A percentile compares a stretch with the other conserved stretches of the same genome.
Conservation (phyloP, 2,329 filamentous ascomycete species). For the Aspergillus hiratsukae region DNA sequence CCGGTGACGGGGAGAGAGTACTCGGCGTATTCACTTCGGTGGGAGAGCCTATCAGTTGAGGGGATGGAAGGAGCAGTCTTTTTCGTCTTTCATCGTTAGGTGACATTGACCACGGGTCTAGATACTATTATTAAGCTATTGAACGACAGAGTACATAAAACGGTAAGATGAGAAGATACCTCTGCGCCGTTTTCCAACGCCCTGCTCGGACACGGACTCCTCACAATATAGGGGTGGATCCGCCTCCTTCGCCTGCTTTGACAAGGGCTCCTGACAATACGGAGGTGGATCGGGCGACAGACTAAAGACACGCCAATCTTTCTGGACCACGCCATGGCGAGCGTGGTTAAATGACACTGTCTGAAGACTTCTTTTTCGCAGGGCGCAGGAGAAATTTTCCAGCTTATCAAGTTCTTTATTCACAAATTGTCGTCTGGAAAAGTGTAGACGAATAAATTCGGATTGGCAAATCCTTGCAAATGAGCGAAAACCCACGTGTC, state of each 20-base stretch:
- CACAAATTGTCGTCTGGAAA: constrained; percentile 15
- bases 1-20: constrained; percentile 10
- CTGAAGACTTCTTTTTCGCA: constrained; percentile 10
- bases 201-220: constrained; percentile 5
- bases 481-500: constrained; percentile 8
- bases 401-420: constrained; percentile 11
- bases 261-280: too few relatives aligned
- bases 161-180: constrained; percentile 12
- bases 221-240: constrained; percentile 16
- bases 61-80: constrained; percentile 12
- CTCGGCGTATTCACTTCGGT: constrained; percentile 18
- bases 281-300: neutral
- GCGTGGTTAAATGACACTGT: constrained; percentile 9
- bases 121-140: constrained; percentile 11
- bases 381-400: constrained; percentile 8
- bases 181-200: constrained; percentile 14
- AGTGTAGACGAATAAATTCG: constrained; percentile 13
- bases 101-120: constrained; percentile 11
- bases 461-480: constrained; percentile 18
- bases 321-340: constrained; percentile 12
- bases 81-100: constrained; percentile 10
- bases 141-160: constrained; percentile 8
- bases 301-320: constrained; percentile 13
- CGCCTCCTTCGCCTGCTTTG: too few relatives aligned
- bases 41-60: constrained; percentile 9